Percentiles rank a stretch among this genome's conserved stretches.
Evolutionary conservation across 805 yeast genomes (phyloP).

Genomic region (Debaryomyces maramus): DNA sequence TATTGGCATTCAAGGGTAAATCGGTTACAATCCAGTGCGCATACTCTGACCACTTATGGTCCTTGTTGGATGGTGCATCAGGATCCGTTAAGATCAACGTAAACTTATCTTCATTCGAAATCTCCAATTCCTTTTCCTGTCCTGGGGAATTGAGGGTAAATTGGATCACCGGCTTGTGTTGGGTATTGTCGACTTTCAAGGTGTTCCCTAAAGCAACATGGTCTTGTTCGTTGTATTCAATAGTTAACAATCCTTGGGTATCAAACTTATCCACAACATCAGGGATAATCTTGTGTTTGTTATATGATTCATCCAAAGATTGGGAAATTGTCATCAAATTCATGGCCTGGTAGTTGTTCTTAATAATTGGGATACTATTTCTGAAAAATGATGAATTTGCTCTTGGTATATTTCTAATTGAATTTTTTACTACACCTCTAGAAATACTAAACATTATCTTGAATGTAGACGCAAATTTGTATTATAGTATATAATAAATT

Average conservation of each 20-base stretch:
- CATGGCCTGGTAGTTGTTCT: constrained; percentile 21
- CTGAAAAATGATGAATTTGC: background rate
- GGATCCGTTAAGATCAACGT: constrained; percentile 87
- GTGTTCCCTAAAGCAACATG: constrained; percentile 82
- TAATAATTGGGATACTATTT: background rate
- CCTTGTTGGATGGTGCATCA: constrained; percentile 84
- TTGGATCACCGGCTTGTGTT: constrained; percentile 62
- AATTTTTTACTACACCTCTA: background rate
- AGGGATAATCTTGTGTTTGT: constrained; percentile 51
- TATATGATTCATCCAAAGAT: constrained; percentile 51
- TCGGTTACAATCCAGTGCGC: constrained; percentile 71
- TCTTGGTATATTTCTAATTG: background rate
- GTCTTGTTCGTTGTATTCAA: constrained; percentile 52
- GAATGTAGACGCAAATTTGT: background rate
- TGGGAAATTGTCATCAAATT: constrained; percentile 53
- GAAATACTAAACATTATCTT: background rate
- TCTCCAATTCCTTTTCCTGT: constrained; percentile 42
- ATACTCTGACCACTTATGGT: constrained; percentile 85
- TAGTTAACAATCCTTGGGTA: constrained; percentile 59
- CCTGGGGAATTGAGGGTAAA: constrained; percentile 57
- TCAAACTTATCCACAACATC: constrained; percentile 51
- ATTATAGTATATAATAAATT: background rate
- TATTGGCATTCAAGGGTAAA: constrained; percentile 42
- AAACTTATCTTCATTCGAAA: constrained; percentile 52
- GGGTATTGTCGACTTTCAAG: constrained; percentile 64